Conservation (phyloP, 1,284 basidiomycete species). For the Sutorius eximius region DNA sequence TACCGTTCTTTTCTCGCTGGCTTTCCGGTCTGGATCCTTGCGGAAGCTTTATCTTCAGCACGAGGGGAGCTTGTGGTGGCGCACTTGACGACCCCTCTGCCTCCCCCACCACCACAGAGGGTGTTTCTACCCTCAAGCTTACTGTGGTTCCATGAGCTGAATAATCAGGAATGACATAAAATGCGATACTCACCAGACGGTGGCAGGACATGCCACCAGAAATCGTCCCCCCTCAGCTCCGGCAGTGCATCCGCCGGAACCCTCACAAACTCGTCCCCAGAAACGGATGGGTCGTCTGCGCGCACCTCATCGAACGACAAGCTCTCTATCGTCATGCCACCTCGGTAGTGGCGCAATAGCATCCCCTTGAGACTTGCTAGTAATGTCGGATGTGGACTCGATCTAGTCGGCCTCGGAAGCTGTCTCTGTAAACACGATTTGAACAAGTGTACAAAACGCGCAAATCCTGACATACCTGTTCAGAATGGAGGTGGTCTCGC, state of each 20-base stretch:
- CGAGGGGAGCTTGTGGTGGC: too few species aligned
- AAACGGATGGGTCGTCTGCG: neutral
- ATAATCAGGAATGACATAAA: too few species aligned
- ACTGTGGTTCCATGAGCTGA: too few species aligned
- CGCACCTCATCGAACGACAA: neutral
- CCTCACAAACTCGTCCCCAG: neutral
- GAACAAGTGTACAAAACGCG: too few species aligned
- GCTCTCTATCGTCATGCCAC: neutral
- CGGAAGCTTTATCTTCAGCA: too few species aligned
- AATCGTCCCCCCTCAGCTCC: neutral
- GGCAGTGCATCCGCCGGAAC: neutral
- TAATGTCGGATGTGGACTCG: conserved; percentile 1
- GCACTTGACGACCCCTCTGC: too few species aligned
- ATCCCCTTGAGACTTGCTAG: neutral
- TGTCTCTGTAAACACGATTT: neutral
- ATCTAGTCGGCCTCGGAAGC: neutral
- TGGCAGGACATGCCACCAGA: neutral
- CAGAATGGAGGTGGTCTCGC: neutral
- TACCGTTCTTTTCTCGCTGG: too few species aligned
- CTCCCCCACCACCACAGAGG: too few species aligned
- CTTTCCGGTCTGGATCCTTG: too few species aligned
- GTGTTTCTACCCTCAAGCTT: too few species aligned
- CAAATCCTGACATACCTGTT: neutral
- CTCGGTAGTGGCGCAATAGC: neutral
- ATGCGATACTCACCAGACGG: neutral